A percentile compares a stretch with the other conserved stretches of the same genome.
Conservation (phyloP, 495 filamentous ascomycete species). For the Penicillium steckii region DNA sequence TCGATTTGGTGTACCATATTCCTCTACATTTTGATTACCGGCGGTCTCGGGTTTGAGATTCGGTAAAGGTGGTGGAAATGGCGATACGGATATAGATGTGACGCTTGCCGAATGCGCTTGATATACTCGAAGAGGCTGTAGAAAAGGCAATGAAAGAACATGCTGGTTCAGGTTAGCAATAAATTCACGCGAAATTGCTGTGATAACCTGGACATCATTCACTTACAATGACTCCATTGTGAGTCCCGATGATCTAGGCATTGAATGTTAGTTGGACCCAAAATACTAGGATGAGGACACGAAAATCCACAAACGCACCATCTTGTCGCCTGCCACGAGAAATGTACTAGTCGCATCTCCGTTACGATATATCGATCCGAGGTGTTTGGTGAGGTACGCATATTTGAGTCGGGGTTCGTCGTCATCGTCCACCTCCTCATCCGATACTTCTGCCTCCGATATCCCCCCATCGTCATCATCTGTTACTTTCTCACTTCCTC, state of each 20-base stretch:
- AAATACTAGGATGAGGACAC: neutral
- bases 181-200: neutral
- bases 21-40: constrained; percentile 45
- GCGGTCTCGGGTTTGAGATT: constrained; percentile 52
- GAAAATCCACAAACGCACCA: constrained; percentile 59
- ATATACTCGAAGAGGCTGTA: constrained; percentile 78
- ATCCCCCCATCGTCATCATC: constrained; percentile 48
- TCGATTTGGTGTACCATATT: constrained; percentile 40
- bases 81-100: constrained; percentile 86
- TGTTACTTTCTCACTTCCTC: constrained; percentile 1
- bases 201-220: neutral
- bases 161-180: constrained; percentile 59
- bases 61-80: constrained; percentile 74
- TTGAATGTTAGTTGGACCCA: constrained; percentile 20
- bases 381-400: constrained; percentile 73
- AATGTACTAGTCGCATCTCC: constrained; percentile 92
- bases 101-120: constrained; percentile 90
- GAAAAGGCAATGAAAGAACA: constrained; percentile 75
- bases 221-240: constrained; percentile 95
- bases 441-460: constrained; percentile 14
- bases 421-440: constrained; percentile 78
- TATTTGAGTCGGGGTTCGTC: constrained; percentile 97
- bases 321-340: constrained; percentile 89
- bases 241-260: constrained; percentile 82
- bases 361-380: constrained; percentile 83